Evolutionary conservation across 192 early-diverging fungal genomes (phyloP), one percentile per base, ranked within the genome.

Genomic region (Coemansia sp.): DNA sequence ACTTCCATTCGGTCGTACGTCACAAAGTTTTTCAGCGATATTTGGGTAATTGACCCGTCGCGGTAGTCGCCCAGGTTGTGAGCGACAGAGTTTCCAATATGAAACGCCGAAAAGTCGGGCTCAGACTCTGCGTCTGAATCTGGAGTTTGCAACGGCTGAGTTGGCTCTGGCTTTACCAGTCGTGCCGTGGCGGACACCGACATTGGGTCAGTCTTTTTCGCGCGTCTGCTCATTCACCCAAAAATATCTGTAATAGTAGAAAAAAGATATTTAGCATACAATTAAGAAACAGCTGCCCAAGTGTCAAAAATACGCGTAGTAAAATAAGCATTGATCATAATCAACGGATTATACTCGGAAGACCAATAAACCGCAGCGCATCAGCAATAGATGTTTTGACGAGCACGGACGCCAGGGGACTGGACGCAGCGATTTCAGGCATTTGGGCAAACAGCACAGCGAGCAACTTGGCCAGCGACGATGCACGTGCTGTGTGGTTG

Each of bases 1-100:
- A 95, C 88, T 52, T 93, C 88, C 57, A 90, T 89, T 9, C 73
- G 74, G 61, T 94, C 89, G 73, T 99, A 99, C 0, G 97, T 99
- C n/a, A 99, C 88, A 76, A 99, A 99, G 72, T 95, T 92, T 2
- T 20, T 25, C 8, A 79, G 64, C 42, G 61, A 56, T 26, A 79
- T 79, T 14, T 66, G 66, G 26, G 61, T 73, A n/a, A 79, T 79
- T 7, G 76, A 56, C 3, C 76, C 76, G 12, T 44, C 18, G 18
- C 63, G 34, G 53, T 79, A 79, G 9, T 31, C 62, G 24, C 25
- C 42, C 52, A 21, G 20, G 25, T 21, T 20, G 24, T 56, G 37
- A 5, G 17, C 36, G 24, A 26, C 24, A 10, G 37, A 18, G 38
- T 23, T 23, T 24, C 62, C 62, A 17, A 64, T 46, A 21, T 44